Base-by-base conservation (phyloP, 2,329 filamentous ascomycete species). In the Parascedosporium putredinis region DNA sequence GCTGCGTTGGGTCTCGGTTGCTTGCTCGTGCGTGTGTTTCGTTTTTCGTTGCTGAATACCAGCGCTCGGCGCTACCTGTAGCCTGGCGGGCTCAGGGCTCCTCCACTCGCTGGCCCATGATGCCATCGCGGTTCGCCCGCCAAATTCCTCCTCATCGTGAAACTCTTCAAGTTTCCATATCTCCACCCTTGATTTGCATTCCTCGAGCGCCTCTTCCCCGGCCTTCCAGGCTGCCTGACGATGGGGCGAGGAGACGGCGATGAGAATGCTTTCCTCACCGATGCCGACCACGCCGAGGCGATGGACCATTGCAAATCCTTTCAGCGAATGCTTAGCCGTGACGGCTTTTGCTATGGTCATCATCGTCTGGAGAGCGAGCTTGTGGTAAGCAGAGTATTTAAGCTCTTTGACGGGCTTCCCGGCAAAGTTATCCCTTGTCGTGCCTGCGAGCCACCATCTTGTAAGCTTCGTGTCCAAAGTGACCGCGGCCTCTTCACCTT, bases 151-250 rank as follows among this genome's bases (percentile, higher is more conserved):
- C 20, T 81, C 84, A 1, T 78, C 84, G 43, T 77, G 80, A 71
- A 96, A 96, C 63, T 88, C 85, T 69, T 97, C 91, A 55, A 81
- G 73, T 69, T 96, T 96, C 91, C 91, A 96, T 38, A 98, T 83
- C 71, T 98, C 93, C n/a, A 88, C 88, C 56, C 75, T 81, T 50
- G 78, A 79, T 70, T 97, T 98, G 61, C 87, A 88, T 62, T 79
- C 71, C 69, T 97, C 91, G 52, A 97, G 69, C 29, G 89, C 86
- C 67, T 94, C 88, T 69, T 97, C 91, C 0, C 87, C 91, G 0
- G 86, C 91, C 58, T 72, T 70, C 91, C 91, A 98, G 4, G 88
- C 90, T 12, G 85, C 86, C 57, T 85, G 78, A 6, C 93, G 75
- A 68, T 97, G 93, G 31, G 86, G 81, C 24, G 87, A 77, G 40